These are phyloP conservation scores for Vitis labrusca DNA, from an alignment of 164 flowering plant genomes.

Conservation along the genomic window DNA sequence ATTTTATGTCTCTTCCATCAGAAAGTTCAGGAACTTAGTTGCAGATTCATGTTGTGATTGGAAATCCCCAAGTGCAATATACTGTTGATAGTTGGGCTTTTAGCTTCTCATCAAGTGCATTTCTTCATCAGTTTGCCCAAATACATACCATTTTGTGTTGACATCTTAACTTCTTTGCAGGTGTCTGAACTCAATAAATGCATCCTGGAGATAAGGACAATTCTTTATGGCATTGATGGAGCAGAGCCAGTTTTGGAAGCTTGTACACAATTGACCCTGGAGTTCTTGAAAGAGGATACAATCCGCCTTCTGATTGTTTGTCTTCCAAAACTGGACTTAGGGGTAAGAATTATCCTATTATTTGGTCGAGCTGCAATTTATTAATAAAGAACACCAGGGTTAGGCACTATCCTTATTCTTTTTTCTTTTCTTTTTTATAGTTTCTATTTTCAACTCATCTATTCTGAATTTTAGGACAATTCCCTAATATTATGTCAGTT, in stretches of 20 bases:
- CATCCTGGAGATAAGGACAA: conserved; percentile 24
- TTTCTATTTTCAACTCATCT: not conserved
- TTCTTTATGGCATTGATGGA: conserved; percentile 35
- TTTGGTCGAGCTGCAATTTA: not conserved
- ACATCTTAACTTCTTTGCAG: conserved; percentile 7
- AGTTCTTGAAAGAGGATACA: conserved; percentile 23
- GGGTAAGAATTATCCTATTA: conserved; percentile 18
- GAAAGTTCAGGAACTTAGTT: too few species aligned
- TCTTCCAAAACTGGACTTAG: conserved; percentile 32
- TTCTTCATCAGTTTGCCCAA: not conserved
- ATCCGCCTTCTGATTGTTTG: conserved; percentile 28
- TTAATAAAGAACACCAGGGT: too few species aligned
- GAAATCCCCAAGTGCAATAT: too few species aligned
- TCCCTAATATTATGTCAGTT: not conserved
- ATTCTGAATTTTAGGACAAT: not conserved
- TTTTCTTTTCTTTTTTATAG: too few species aligned
- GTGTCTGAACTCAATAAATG: conserved; percentile 24
- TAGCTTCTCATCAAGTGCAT: not conserved
- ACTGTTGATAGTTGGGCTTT: too few species aligned
- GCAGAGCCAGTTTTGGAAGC: conserved; percentile 35
- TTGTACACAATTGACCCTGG: conserved; percentile 37
- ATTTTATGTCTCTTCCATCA: too few species aligned
- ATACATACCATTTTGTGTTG: not conserved
- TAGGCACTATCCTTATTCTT: too few species aligned
- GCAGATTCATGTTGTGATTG: too few species aligned